phyloP scores from a whole-genome alignment of 164 flowering plant genomes.

The Hamamelis virginiana region DNA sequence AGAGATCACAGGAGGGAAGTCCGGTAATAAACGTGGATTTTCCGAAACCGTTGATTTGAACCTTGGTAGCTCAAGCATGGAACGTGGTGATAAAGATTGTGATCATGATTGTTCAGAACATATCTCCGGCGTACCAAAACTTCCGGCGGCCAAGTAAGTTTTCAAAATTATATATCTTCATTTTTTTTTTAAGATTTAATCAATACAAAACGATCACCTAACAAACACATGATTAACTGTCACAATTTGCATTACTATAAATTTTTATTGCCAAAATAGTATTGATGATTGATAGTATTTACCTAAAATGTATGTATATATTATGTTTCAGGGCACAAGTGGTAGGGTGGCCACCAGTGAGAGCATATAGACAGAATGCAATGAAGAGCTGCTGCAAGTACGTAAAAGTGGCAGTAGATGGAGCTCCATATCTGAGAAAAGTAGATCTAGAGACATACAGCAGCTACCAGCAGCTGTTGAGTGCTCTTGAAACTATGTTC shows the following conservation, averaged over 20 bases:
- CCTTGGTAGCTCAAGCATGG: constrained; percentile 4
- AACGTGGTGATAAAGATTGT: background rate
- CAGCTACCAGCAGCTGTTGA: constrained; percentile 26
- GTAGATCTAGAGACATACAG: constrained; percentile 30
- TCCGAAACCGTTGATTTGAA: constrained; percentile 27
- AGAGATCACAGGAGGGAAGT: background rate
- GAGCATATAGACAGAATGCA: constrained; percentile 15
- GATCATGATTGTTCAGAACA: background rate
- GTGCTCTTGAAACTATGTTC: constrained; percentile 27
- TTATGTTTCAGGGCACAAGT: constrained; percentile 20
- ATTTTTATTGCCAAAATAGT: no score
- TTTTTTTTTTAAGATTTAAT: background rate
- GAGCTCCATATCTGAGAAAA: constrained; percentile 37
- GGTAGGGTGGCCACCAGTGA: constrained; percentile 47
- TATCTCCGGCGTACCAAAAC: background rate
- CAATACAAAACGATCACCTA: background rate
- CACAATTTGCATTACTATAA: no score
- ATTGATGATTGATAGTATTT: no score
- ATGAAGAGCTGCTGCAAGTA: constrained; percentile 22
- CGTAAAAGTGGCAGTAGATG: constrained; percentile 37
- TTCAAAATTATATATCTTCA: no score
- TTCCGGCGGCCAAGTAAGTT: constrained; percentile 24
- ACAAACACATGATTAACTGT: background rate
- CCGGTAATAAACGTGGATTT: constrained; percentile 21
- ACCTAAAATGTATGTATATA: no score